Percentiles rank a stretch among this genome's conserved stretches.
Conservation (phyloP, 169 alveolate species). For the Plasmodium fragile region DNA sequence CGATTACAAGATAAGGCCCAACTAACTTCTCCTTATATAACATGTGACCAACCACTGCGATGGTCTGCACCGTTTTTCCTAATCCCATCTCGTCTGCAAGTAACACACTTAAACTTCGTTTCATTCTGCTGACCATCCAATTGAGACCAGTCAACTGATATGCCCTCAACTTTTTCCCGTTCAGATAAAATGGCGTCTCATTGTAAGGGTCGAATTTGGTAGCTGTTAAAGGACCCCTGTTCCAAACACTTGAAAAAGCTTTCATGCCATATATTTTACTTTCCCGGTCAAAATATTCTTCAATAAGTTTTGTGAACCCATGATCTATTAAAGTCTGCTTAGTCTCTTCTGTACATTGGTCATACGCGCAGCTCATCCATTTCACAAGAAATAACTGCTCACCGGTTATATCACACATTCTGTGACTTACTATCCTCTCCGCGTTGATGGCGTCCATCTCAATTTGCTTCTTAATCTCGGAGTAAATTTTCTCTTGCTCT, state of each 20-base stretch:
- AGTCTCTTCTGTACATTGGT: conserved; percentile 93
- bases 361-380: conserved; percentile 93
- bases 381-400: conserved; percentile 87
- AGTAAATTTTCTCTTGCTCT: conserved; percentile 91
- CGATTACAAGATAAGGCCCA: conserved; percentile 95
- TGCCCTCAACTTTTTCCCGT: conserved; percentile 89
- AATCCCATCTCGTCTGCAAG: conserved; percentile 98
- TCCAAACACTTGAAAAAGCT: conserved; percentile 85
- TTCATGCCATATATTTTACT: conserved; percentile 84
- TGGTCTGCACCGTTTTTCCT: conserved; percentile 96
- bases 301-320: conserved; percentile 84
- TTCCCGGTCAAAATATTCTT: conserved; percentile 86
- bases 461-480: conserved; percentile 90
- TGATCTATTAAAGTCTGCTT: conserved; percentile 88
- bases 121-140: conserved; percentile 96
- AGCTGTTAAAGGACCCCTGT: conserved; percentile 86
- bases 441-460: conserved; percentile 93
- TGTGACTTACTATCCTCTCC: conserved; percentile 88
- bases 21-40: conserved; percentile 88
- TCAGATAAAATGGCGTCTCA: conserved; percentile 90
- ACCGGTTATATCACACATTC: conserved; percentile 73
- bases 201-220: conserved; percentile 92
- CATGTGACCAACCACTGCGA: conserved; percentile 93
- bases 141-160: conserved; percentile 96
- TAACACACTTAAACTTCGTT: conserved; percentile 93